Conservation (phyloP, 164 flowering plant genomes). For the Stephania cephalantha region DNA sequence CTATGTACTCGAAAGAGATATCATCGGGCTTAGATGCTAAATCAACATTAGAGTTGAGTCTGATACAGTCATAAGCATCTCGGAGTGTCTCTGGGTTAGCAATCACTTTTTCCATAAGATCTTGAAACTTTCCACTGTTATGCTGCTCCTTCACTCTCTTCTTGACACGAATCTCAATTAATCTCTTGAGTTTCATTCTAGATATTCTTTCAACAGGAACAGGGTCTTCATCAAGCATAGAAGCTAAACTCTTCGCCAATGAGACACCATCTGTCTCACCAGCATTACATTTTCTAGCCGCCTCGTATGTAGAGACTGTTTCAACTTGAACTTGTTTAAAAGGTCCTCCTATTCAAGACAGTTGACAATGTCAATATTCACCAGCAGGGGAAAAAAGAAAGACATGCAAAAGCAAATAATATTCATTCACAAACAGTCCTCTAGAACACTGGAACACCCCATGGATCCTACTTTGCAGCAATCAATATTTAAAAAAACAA, state of each 20-base stretch:
- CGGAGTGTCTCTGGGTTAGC: constrained; percentile 60
- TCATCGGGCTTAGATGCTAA: constrained; percentile 22
- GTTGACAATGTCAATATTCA: not conserved
- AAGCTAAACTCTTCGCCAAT: constrained; percentile 63
- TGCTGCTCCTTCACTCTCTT: constrained; percentile 79
- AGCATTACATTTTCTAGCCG: constrained; percentile 5
- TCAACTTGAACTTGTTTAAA: constrained; percentile 9
- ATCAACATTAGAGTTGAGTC: constrained; percentile 59
- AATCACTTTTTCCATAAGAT: constrained; percentile 63
- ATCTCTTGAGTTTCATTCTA: constrained; percentile 57
- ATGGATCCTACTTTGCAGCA: too few species aligned
- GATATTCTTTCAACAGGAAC: constrained; percentile 24
- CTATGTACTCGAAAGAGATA: constrained; percentile 49
- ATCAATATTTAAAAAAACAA: too few species aligned
- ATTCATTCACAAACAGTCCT: too few species aligned
- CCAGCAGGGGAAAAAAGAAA: not conserved
- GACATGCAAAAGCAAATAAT: not conserved
- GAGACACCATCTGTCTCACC: constrained; percentile 17
- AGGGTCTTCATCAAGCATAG: constrained; percentile 54
- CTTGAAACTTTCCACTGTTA: constrained; percentile 54
- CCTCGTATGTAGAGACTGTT: constrained; percentile 13
- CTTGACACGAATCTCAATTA: constrained; percentile 62
- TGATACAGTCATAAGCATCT: constrained; percentile 68
- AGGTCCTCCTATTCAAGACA: constrained; percentile 18
- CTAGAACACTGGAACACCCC: too few species aligned